Evolutionary conservation across 805 yeast species (phyloP), one percentile per base, ranked within the genome.

Genomic region (Kodamaea hsintzibuensis): DNA sequence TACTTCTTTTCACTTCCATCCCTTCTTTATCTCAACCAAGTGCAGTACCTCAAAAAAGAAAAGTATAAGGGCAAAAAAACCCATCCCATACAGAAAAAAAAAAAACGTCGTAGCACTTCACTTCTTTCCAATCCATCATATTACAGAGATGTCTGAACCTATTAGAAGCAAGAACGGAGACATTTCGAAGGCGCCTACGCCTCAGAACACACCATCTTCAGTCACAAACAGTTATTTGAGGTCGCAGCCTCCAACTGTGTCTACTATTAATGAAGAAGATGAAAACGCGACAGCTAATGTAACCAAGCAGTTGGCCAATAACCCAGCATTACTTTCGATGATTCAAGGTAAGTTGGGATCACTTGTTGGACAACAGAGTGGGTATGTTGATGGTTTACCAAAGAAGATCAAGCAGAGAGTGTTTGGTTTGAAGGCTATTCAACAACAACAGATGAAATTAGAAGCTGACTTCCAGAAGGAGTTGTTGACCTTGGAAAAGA

Each of bases 181-280:
- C 68, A 83, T 89, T 60, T 88, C 93, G 58, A 84, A 85, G 64
- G 98, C 99, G 6, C 99, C 99, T 45, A 95, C 99, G 0, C 99
- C 99, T 4, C 99, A 95, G 69, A 95, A 95, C 79, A 95, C 99
- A 1, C 99, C 99, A 13, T 89, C 98, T 2, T 85, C 93, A 37
- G 89, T 87, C 38, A 80, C 90, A 42, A 85, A 84, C 57, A 86
- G 92, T 18, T 89, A 85, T 66, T 75, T 91, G 69, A 84, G 81
- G 67, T 79, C 79, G 49, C 80, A 83, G 60, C 83, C 82, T 18
- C 85, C 86, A 17, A 72, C 78, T 33, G 82, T 68, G 52, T 70
- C 71, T 50, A 90, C 97, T 44, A 89, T 89, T 65, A 81, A 79
- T 59, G 97, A 91, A 68, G 65, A 57, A 43, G 88, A 83, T 59